Evolutionary conservation across 169 alveolate genomes (phyloP).

Genomic region (Eimeria mitis): DNA sequence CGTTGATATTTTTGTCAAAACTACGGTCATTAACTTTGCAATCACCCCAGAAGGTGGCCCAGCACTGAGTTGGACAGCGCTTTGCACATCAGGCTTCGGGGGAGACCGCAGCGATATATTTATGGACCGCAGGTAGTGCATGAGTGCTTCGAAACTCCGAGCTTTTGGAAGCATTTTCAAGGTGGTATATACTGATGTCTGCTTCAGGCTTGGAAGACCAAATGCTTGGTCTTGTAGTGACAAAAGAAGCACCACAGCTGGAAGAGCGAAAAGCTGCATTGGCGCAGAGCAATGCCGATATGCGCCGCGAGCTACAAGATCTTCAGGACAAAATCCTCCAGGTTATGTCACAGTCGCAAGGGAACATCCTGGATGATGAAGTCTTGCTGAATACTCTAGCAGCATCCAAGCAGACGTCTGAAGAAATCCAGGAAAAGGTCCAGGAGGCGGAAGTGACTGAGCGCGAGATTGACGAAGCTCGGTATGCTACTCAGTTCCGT

Average conservation of each 20-base stretch:
- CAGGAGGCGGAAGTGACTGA: slow-evolving; percentile 93
- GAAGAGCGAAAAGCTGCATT: slow-evolving; percentile 94
- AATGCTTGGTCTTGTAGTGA: slow-evolving; percentile 95
- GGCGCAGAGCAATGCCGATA: slow-evolving; percentile 92
- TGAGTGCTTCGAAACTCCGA: not conserved
- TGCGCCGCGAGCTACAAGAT: slow-evolving; percentile 90
- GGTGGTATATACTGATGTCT: not conserved
- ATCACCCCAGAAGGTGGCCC: slow-evolving; percentile 93
- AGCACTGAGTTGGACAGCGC: not conserved
- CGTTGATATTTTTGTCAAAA: slow-evolving; percentile 98
- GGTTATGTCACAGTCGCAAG: slow-evolving; percentile 86
- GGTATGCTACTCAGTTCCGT: slow-evolving; percentile 22
- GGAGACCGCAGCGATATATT: not conserved
- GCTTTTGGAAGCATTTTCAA: not conserved
- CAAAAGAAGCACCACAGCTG: slow-evolving; percentile 94
- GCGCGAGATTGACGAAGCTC: slow-evolving; percentile 94
- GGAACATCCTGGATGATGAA: slow-evolving; percentile 96
- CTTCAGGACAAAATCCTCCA: slow-evolving; percentile 96
- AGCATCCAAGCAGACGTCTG: slow-evolving; percentile 96
- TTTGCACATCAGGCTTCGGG: not conserved
- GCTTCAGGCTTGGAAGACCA: slow-evolving; percentile 94
- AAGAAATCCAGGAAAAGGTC: slow-evolving; percentile 95
- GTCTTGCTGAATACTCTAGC: slow-evolving; percentile 96
- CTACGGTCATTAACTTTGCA: slow-evolving; percentile 97
- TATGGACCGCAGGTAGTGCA: not conserved